Evolutionary conservation across 192 early-diverging fungal genomes (phyloP), one percentile per base, ranked within the genome.

Genomic region (Haplosporangium gracile): DNA sequence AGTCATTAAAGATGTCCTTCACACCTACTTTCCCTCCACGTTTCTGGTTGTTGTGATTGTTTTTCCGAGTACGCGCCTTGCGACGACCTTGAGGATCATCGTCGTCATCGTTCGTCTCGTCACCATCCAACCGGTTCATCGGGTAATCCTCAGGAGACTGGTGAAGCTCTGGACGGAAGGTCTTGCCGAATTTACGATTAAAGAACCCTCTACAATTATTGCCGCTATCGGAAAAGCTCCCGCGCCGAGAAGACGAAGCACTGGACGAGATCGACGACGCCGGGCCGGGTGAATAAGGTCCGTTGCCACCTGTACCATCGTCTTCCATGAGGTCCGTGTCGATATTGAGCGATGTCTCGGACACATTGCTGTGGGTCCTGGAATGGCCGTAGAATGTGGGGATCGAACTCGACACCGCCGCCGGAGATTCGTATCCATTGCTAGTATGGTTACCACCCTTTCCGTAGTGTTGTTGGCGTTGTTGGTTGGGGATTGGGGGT

Each of bases 331-430:
- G 49, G 13, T 38, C 68, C 1, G 78, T 76, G 32, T 85, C 83
- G 34, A 85, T 85, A 45, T 80, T 85, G 43, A 85, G 70, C 32
- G 83, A 85, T 0, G 75, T 85, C 78, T 85, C 83, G 1, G 83
- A 85, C 11, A 78, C 83, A 70, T 77, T 85, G 63, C 83, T 85
- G 4, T 85, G 78, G 2, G 69, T 76, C 57, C 83, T 78, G 1
- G 83, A 80, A 51, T 80, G 83, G 4, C 71, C 60, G 68, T 83
- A 77, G 45, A 74, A 83, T 42, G 81, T 72, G 5, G 77, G 77
- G 47, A 78, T 70, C 13, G 80, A 76, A 29, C 69, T 82, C 2
- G 80, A 81, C 45, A 75, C 49, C 29, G 70, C 42, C 39, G 78
- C 69, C 22, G 78, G 78, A 69, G 79, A 81, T 32, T 81, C 79